Conservation (phyloP, 2,329 filamentous ascomycete species). For the Aspergillus bombycis region DNA sequence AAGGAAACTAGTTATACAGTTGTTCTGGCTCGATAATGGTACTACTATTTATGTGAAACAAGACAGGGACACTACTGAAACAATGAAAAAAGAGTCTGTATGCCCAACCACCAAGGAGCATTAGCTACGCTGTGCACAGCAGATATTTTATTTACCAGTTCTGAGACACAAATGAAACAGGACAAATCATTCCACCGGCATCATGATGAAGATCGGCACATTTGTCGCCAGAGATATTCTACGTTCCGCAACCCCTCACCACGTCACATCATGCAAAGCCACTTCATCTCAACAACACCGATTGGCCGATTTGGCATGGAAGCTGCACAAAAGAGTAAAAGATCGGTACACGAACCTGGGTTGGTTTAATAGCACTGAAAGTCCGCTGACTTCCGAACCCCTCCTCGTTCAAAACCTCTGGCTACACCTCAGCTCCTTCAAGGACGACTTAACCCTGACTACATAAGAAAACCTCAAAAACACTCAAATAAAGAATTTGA, state of each 20-base stretch:
- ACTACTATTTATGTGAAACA: too few relatives aligned
- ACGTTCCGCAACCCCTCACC: background rate
- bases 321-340: background rate
- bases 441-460: background rate
- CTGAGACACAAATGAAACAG: too few relatives aligned
- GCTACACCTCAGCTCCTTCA: background rate
- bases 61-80: too few relatives aligned
- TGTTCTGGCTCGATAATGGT: too few relatives aligned
- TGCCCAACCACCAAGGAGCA: too few relatives aligned
- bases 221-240: background rate
- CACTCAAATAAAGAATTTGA: too few relatives aligned
- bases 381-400: background rate
- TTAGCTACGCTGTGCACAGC: too few relatives aligned
- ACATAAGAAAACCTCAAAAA: background rate
- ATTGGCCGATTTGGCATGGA: background rate
- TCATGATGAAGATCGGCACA: too few relatives aligned
- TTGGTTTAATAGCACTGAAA: background rate
- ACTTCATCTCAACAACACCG: background rate
- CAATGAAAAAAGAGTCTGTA: too few relatives aligned
- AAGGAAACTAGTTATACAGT: too few relatives aligned
- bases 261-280: conserved; percentile 4
- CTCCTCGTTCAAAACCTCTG: background rate
- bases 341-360: background rate
- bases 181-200: too few relatives aligned
- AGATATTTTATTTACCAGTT: too few relatives aligned